phyloP scores from a whole-genome alignment of 345 rosid species.

The Citrus sp. region DNA sequence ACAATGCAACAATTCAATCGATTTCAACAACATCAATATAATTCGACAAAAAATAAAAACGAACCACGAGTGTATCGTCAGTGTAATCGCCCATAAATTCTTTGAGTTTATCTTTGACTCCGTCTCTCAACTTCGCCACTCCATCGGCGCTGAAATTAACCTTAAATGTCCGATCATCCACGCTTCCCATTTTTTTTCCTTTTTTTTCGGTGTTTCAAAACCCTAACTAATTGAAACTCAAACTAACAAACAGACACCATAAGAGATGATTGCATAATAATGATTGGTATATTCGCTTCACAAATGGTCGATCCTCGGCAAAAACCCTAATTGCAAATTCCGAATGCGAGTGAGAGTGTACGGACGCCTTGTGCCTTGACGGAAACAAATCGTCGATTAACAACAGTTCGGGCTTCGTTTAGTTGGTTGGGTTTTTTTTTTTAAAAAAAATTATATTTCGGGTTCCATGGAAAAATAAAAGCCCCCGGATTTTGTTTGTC shows the following conservation, averaged over 20 bases:
- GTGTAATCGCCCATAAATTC: slow-evolving; percentile 98
- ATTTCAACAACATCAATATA: not conserved
- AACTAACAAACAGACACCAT: too few species aligned
- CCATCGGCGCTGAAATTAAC: slow-evolving; percentile 74
- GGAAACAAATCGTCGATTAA: not conserved
- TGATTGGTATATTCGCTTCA: too few species aligned
- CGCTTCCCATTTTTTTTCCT: slow-evolving; percentile 48
- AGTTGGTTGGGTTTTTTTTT: not conserved
- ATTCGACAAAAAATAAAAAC: not conserved
- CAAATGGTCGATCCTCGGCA: too few species aligned
- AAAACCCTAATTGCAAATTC: not conserved
- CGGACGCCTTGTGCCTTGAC: not conserved
- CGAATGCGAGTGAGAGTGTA: not conserved
- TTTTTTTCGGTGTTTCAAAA: not conserved
- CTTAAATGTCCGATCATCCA: slow-evolving; percentile 74
- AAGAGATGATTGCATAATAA: too few species aligned
- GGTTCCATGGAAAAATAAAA: not conserved
- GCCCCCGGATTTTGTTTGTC: slow-evolving; percentile 1
- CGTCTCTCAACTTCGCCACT: slow-evolving; percentile 60
- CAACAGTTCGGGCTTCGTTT: not conserved
- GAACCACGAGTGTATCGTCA: slow-evolving; percentile 95
- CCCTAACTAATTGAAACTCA: not conserved
- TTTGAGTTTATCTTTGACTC: slow-evolving; percentile 73
- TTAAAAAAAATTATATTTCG: not conserved
- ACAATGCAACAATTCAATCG: slow-evolving; percentile 3